A percentile compares a stretch with the other conserved stretches of the same genome.
phyloP scores from a whole-genome alignment of 2,329 filamentous ascomycete species.

The Diaporthe helianthi region DNA sequence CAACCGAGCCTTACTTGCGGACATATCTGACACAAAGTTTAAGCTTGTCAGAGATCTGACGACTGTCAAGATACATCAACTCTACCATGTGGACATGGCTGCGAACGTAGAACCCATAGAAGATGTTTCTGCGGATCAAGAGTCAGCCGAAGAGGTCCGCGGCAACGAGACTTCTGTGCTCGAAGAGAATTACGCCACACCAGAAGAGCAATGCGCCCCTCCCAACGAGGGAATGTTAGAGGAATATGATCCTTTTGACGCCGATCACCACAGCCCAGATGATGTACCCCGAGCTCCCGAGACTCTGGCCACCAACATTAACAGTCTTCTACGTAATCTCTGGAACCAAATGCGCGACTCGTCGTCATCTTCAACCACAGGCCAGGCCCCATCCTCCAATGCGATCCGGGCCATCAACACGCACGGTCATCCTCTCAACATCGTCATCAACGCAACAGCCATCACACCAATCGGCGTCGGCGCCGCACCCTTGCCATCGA shows the following conservation, averaged over 20 bases:
- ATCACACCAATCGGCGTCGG: constrained; percentile 48
- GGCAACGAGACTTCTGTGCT: constrained; percentile 19
- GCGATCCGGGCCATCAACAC: constrained; percentile 17
- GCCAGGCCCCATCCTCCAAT: constrained; percentile 21
- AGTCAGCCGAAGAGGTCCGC: constrained; percentile 33
- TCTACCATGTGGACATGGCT: constrained; percentile 74
- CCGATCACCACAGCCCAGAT: neutral
- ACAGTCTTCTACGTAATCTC: constrained; percentile 31
- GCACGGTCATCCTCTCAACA: constrained; percentile 39
- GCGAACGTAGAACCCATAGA: constrained; percentile 50
- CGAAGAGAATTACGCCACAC: neutral
- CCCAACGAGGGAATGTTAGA: constrained; percentile 18
- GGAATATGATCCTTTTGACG: neutral
- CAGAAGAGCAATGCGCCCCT: constrained; percentile 11
- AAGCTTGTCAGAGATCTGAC: constrained; percentile 74
- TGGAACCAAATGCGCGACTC: constrained; percentile 44
- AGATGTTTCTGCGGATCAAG: constrained; percentile 37
- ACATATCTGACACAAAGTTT: constrained; percentile 84
- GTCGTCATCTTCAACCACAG: constrained; percentile 36
- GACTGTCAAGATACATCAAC: constrained; percentile 45
- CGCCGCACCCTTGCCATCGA: constrained; percentile 58
- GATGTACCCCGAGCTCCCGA: constrained; percentile 3
- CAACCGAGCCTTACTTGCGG: constrained; percentile 75
- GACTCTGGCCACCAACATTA: constrained; percentile 30
- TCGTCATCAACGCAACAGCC: constrained; percentile 46